Conservation (phyloP, 805 yeast genomes). For the Lipomyces sp. region DNA sequence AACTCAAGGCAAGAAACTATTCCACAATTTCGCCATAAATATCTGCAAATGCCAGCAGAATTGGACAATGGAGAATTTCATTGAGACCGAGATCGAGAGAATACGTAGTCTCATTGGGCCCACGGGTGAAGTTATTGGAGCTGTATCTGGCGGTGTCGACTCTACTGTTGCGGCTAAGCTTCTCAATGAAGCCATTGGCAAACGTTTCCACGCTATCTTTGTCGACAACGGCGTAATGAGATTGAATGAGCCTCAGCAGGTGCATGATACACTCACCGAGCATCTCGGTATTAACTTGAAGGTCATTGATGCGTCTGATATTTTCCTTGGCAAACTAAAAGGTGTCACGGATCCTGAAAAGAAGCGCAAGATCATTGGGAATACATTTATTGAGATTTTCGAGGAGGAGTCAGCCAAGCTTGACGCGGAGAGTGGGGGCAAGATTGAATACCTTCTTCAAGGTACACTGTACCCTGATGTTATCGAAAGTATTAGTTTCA, state of each 20-base stretch:
- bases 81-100: conserved; percentile 93
- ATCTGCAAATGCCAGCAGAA: conserved; percentile 85
- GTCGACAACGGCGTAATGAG: conserved; percentile 99
- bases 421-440: conserved; percentile 85
- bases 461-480: conserved; percentile 99
- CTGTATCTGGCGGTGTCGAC: conserved; percentile 99
- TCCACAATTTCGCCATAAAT: conserved; percentile 89
- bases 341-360: conserved; percentile 98
- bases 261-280: conserved; percentile 84
- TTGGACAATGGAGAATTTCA: conserved; percentile 98
- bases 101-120: conserved; percentile 93
- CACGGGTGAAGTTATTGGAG: conserved; percentile 98
- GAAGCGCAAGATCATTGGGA: conserved; percentile 98
- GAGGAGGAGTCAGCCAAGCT: conserved; percentile 94
- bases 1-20: conserved; percentile 80
- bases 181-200: conserved; percentile 98
- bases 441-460: conserved; percentile 90
- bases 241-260: conserved; percentile 86
- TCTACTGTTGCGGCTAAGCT: conserved; percentile 98
- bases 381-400: conserved; percentile 95
- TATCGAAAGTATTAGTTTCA: conserved; percentile 96
- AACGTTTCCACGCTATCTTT: conserved; percentile 95
- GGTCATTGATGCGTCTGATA: conserved; percentile 92
- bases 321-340: conserved; percentile 80
- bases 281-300: conserved; percentile 94